phyloP scores from a whole-genome alignment of 352 stramenopile species.

The Elongisporangium senticosum region DNA sequence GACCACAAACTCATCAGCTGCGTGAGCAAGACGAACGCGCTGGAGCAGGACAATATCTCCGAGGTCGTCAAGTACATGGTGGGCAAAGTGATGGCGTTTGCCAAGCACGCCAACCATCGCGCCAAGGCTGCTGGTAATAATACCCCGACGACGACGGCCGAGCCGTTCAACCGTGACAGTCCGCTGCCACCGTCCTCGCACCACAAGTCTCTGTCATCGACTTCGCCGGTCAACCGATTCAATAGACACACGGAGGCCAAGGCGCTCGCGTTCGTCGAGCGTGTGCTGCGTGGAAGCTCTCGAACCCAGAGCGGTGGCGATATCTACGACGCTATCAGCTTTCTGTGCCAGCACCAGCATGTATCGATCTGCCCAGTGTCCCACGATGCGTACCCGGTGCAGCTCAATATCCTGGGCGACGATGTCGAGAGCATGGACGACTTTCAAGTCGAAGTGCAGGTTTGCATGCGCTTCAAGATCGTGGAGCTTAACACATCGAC shows the following conservation, averaged over 20 bases:
- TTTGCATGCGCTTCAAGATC: constrained; percentile 74
- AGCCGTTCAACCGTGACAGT: neutral
- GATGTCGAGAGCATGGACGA: constrained; percentile 1
- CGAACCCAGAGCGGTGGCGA: constrained; percentile 72
- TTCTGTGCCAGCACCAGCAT: constrained; percentile 54
- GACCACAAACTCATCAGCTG: constrained; percentile 38
- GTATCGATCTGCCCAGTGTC: constrained; percentile 66
- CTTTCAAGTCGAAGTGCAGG: constrained; percentile 55
- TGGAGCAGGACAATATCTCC: constrained; percentile 34
- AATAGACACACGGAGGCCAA: constrained; percentile 38
- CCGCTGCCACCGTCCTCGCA: neutral
- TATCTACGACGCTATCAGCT: constrained; percentile 78
- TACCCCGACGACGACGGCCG: neutral
- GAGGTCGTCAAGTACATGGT: constrained; percentile 63
- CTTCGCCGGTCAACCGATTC: constrained; percentile 29
- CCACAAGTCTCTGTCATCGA: neutral
- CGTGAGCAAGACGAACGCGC: constrained; percentile 10
- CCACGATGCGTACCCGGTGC: constrained; percentile 50
- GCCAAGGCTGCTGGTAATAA: constrained; percentile 3
- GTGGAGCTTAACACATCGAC: constrained; percentile 38
- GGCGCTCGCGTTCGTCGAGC: constrained; percentile 64
- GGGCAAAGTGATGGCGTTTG: constrained; percentile 38
- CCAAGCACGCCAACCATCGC: constrained; percentile 9
- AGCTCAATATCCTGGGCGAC: constrained; percentile 36
- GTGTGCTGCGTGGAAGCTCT: constrained; percentile 57